Conservation (phyloP, 2,329 filamentous ascomycete species). For the Cladosporium halotolerans region DNA sequence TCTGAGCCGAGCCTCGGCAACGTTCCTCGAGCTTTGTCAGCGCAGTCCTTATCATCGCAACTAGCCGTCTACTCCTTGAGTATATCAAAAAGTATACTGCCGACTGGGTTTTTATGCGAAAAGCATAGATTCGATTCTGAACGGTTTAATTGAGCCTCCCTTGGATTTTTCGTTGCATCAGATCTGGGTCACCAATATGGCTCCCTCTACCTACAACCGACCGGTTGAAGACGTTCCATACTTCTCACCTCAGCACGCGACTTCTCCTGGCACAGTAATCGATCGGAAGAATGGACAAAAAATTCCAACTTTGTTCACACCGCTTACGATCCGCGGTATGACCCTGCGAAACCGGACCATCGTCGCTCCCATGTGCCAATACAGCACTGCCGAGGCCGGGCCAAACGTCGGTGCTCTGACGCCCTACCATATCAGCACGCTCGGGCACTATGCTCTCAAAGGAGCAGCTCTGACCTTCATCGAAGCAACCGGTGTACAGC, state of each 20-base stretch:
- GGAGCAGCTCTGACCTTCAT: conserved; percentile 68
- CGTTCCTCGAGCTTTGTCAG: too few species aligned
- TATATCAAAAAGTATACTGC: too few species aligned
- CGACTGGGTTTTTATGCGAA: too few species aligned
- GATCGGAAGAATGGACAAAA: conserved; percentile 34
- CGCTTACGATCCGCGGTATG: conserved; percentile 49
- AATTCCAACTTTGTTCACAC: conserved; percentile 54
- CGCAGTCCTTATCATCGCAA: too few species aligned
- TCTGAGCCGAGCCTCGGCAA: too few species aligned
- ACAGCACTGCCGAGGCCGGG: conserved; percentile 52
- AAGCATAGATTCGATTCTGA: too few species aligned
- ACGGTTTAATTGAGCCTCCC: too few species aligned
- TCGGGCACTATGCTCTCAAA: conserved; percentile 69
- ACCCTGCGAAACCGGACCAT: conserved; percentile 58
- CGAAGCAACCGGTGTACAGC: conserved; percentile 70
- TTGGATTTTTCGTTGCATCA: too few species aligned
- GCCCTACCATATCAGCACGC: conserved; percentile 74
- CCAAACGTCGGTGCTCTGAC: conserved; percentile 58
- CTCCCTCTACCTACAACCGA: conserved; percentile 32
- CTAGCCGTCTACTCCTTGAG: too few species aligned
- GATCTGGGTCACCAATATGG: conserved; percentile 16
- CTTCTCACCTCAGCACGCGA: conserved; percentile 41
- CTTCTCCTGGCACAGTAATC: conserved; percentile 40
- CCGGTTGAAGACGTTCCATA: conserved; percentile 40
- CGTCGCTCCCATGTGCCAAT: conserved; percentile 60